Percentiles rank a stretch among this genome's conserved stretches.
Evolutionary conservation across 2,329 filamentous ascomycete species (phyloP).

Genomic region (Fonsecaea monophora): DNA sequence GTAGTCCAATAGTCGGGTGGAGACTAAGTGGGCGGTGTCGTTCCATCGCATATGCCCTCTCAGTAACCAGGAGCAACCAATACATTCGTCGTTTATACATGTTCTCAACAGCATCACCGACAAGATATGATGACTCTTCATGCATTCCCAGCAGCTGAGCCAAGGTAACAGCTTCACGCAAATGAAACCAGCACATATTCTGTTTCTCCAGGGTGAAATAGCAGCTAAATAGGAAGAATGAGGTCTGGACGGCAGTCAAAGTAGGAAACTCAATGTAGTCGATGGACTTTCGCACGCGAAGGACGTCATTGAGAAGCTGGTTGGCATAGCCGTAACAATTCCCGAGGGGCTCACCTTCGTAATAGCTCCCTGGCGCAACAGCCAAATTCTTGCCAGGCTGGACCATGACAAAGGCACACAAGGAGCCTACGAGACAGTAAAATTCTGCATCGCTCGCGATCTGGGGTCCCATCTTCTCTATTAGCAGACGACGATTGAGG

Average conservation of each 20-base stretch:
- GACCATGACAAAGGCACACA: slow-evolving; percentile 55
- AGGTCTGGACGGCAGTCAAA: slow-evolving; percentile 64
- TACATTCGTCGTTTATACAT: slow-evolving; percentile 71
- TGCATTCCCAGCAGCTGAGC: slow-evolving; percentile 52
- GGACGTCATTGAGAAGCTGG: slow-evolving; percentile 73
- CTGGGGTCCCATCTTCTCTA: slow-evolving; percentile 42
- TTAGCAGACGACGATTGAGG: slow-evolving; percentile 46
- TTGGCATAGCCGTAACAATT: slow-evolving; percentile 66
- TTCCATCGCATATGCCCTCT: slow-evolving; percentile 73
- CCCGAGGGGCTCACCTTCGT: slow-evolving; percentile 61
- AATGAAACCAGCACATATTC: slow-evolving; percentile 78
- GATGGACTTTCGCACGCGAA: slow-evolving; percentile 50
- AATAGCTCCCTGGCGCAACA: slow-evolving; percentile 64
- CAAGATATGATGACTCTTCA: slow-evolving; percentile 60
- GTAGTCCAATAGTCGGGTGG: slow-evolving; percentile 67
- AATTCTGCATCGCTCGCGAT: slow-evolving; percentile 52
- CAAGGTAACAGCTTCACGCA: slow-evolving; percentile 78
- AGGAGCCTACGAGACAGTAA: slow-evolving; percentile 51
- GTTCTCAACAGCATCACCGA: slow-evolving; percentile 65
- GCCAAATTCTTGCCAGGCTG: slow-evolving; percentile 51
- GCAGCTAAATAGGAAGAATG: slow-evolving; percentile 77
- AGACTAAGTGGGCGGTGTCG: slow-evolving; percentile 70
- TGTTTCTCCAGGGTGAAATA: slow-evolving; percentile 75
- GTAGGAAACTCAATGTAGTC: slow-evolving; percentile 51
- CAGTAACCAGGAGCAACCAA: slow-evolving; percentile 75